These are phyloP conservation scores for Mortierella polycephala DNA, from an alignment of 371 early-diverging fungal species.

Conservation along the genomic window DNA sequence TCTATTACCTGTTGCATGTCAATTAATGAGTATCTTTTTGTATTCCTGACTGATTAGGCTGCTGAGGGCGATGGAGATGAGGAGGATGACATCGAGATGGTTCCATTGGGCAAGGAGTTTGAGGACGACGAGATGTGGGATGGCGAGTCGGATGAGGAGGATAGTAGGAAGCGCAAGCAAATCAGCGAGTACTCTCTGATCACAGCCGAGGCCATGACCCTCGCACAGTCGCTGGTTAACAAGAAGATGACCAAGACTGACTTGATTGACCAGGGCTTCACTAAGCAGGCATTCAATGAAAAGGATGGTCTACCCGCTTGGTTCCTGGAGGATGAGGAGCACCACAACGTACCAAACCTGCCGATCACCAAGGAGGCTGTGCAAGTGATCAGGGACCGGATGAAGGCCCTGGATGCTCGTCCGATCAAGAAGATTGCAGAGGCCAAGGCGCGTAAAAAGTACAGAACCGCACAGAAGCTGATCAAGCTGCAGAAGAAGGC, in stretches of 20 bases:
- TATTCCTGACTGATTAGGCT: conserved; percentile 8
- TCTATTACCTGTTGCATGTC: not conserved
- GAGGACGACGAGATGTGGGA: conserved; percentile 73
- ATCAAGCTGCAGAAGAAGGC: conserved; percentile 92
- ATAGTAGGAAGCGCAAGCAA: conserved; percentile 72
- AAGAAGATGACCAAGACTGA: conserved; percentile 79
- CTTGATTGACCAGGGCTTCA: conserved; percentile 90
- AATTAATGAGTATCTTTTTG: not conserved
- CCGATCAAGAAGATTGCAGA: conserved; percentile 99
- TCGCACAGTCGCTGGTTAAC: conserved; percentile 88
- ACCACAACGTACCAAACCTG: conserved; percentile 86
- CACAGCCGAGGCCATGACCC: conserved; percentile 90
- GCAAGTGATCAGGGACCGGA: conserved; percentile 78
- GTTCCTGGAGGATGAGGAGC: conserved; percentile 93
- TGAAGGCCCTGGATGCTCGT: conserved; percentile 91
- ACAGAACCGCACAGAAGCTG: conserved; percentile 75
- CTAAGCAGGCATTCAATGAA: conserved; percentile 90
- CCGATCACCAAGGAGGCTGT: conserved; percentile 98
- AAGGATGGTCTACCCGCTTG: conserved; percentile 87
- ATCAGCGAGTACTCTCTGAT: conserved; percentile 59
- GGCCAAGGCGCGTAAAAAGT: conserved; percentile 97
- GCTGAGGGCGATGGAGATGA: conserved; percentile 54
- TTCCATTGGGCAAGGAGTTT: conserved; percentile 65
- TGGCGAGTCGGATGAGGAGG: conserved; percentile 75
- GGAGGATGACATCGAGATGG: conserved; percentile 74